Evolutionary conservation across 352 stramenopile genomes (phyloP).

Genomic region (Bremia lactucae): DNA sequence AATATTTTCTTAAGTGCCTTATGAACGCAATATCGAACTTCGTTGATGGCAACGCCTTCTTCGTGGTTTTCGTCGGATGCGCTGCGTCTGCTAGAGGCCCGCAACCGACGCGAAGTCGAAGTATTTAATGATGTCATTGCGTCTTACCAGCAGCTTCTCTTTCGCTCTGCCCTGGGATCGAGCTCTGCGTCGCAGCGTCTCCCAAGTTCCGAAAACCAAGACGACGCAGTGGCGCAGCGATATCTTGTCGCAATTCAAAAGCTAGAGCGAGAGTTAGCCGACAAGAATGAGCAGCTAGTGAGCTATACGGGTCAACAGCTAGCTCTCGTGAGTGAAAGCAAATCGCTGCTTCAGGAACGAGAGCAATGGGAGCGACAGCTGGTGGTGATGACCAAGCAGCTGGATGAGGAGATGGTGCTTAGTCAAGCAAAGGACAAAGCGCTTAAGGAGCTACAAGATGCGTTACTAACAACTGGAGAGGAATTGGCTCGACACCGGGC

Average conservation of each 20-base stretch:
- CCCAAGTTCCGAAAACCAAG: conserved; percentile 9
- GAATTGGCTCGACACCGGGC: conserved; percentile 47
- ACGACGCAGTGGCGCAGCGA: conserved; percentile 24
- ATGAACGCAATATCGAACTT: too few species aligned
- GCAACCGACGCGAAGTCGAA: conserved; percentile 52
- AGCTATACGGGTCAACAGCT: conserved; percentile 45
- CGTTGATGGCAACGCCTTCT: conserved; percentile 6
- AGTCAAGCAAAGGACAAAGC: conserved; percentile 57
- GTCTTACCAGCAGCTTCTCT: conserved; percentile 63
- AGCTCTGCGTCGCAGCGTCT: conserved; percentile 11
- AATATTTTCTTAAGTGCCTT: too few species aligned
- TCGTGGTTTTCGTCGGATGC: conserved; percentile 30
- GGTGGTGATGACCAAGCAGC: conserved; percentile 36
- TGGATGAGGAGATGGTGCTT: conserved; percentile 54
- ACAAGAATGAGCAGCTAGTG: conserved; percentile 51
- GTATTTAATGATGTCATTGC: conserved; percentile 46
- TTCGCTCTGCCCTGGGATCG: conserved; percentile 20
- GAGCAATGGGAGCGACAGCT: conserved; percentile 50
- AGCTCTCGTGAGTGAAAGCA: conserved; percentile 58
- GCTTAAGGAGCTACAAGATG: conserved; percentile 52
- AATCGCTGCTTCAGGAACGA: conserved; percentile 55
- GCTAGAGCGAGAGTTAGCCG: conserved; percentile 56
- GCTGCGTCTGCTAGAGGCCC: conserved; percentile 44
- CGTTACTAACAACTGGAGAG: conserved; percentile 33
- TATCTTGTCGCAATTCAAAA: conserved; percentile 58